phyloP scores from a whole-genome alignment of 345 rosid genomes.

The Cardamine occulta region DNA sequence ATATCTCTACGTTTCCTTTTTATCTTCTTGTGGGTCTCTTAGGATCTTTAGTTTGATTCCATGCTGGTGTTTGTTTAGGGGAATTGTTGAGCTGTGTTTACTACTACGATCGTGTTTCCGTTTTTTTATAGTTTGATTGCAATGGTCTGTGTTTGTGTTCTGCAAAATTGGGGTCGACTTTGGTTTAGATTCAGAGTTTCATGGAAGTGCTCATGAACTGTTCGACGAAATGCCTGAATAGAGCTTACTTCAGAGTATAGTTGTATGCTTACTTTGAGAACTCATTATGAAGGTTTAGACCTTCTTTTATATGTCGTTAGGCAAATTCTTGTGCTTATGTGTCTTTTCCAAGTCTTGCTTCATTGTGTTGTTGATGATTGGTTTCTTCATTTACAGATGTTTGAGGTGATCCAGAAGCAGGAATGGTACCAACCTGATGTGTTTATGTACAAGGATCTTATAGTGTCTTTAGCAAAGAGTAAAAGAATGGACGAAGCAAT shows the following conservation, averaged over 20 bases:
- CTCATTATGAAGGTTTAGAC: not conserved
- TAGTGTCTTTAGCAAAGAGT: conserved; percentile 63
- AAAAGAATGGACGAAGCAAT: conserved; percentile 84
- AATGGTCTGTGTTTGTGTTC: not conserved
- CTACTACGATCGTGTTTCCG: not conserved
- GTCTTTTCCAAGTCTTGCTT: conserved; percentile 13
- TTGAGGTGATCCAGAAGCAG: conserved; percentile 72
- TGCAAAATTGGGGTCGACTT: not conserved
- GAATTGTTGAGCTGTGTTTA: conserved; percentile 1
- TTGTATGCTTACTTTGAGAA: not conserved
- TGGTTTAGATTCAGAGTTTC: not conserved
- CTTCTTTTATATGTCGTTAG: not conserved
- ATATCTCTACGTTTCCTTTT: not conserved
- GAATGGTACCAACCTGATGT: conserved; percentile 87
- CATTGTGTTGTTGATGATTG: conserved; percentile 1
- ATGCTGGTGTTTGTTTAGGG: not conserved
- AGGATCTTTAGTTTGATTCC: not conserved
- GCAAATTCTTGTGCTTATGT: not conserved
- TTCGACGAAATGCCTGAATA: conserved; percentile 39
- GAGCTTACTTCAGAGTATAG: not conserved
- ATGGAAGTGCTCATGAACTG: conserved; percentile 34
- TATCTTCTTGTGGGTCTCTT: not conserved
- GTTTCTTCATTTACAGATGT: conserved; percentile 57
- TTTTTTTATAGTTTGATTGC: not conserved
- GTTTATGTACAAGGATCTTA: conserved; percentile 82